A percentile compares a stretch with the other conserved stretches of the same genome.
phyloP scores from a whole-genome alignment of 495 filamentous ascomycete species.

The Daldinia childiae region DNA sequence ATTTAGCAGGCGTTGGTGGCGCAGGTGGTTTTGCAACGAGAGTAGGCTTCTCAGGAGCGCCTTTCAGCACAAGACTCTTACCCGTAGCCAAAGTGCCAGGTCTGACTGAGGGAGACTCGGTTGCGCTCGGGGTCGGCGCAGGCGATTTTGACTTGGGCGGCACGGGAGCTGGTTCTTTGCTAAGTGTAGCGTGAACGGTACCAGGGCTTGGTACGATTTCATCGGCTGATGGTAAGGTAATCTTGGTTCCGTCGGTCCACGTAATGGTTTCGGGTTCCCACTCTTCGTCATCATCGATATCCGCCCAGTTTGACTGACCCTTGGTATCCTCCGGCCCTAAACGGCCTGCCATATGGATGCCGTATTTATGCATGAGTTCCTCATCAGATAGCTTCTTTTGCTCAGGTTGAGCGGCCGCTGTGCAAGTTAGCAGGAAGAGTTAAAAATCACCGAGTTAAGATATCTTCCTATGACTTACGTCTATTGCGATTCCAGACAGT shows the following conservation, averaged over 20 bases:
- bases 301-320: conserved; percentile 92
- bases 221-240: conserved; percentile 74
- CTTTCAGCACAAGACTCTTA: conserved; percentile 69
- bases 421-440: conserved; percentile 31
- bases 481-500: conserved; percentile 98
- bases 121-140: conserved; percentile 46
- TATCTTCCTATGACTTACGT: conserved; percentile 66
- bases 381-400: conserved; percentile 96
- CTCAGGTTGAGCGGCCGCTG: conserved; percentile 75
- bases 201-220: conserved; percentile 56
- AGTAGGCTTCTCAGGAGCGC: conserved; percentile 76
- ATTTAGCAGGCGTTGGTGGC: conserved; percentile 78
- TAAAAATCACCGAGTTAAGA: conserved; percentile 4
- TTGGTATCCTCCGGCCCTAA: conserved; percentile 82
- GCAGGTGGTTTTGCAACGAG: conserved; percentile 81
- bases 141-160: conserved; percentile 53
- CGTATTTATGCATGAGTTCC: conserved; percentile 87
- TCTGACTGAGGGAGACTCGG: conserved; percentile 53
- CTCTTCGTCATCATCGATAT: conserved; percentile 98
- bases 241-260: conserved; percentile 97
- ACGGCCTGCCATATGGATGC: conserved; percentile 94
- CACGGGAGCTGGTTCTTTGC: conserved; percentile 27
- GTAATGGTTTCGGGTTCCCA: conserved; percentile 97
- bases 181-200: conserved; percentile 43
- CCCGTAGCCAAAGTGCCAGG: conserved; percentile 55